Conservation (phyloP, 2,329 filamentous ascomycete species). For the Phyllosticta capitalensis region DNA sequence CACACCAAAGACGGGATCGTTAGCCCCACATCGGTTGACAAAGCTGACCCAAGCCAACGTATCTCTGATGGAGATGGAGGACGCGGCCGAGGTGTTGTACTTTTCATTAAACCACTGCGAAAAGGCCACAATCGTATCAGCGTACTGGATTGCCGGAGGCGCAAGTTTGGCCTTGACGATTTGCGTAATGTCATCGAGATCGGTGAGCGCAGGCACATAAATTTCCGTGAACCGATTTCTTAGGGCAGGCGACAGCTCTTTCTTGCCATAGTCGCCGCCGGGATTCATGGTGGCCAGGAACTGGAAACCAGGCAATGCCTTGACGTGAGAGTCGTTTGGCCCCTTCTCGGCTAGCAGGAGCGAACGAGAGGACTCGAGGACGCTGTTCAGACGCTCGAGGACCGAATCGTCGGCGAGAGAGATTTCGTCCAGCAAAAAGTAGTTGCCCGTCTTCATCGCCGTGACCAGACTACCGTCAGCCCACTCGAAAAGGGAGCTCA, state of each 20-base stretch:
- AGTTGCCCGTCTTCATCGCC: slow-evolving; percentile 81
- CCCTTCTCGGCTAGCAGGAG: slow-evolving; percentile 92
- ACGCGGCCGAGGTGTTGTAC: slow-evolving; percentile 65
- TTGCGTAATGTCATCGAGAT: slow-evolving; percentile 74
- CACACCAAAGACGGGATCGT: slow-evolving; percentile 42
- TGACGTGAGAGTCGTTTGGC: slow-evolving; percentile 68
- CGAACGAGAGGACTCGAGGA: slow-evolving; percentile 78
- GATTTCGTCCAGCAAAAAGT: slow-evolving; percentile 94
- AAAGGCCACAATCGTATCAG: slow-evolving; percentile 69
- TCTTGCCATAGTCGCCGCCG: slow-evolving; percentile 96
- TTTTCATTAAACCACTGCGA: slow-evolving; percentile 84
- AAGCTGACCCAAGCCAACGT: slow-evolving; percentile 91
- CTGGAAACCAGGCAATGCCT: slow-evolving; percentile 71
- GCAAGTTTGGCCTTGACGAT: slow-evolving; percentile 73
- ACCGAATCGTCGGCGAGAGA: slow-evolving; percentile 97
- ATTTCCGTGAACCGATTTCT: slow-evolving; percentile 98
- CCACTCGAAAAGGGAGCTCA: slow-evolving; percentile 91
- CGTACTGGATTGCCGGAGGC: slow-evolving; percentile 45
- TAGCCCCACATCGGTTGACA: slow-evolving; percentile 56
- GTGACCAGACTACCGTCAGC: slow-evolving; percentile 86
- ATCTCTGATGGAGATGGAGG: slow-evolving; percentile 82
- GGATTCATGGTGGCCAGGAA: slow-evolving; percentile 99
- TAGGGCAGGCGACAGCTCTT: slow-evolving; percentile 88
- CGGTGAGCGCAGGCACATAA: slow-evolving; percentile 85
- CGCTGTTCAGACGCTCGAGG: slow-evolving; percentile 89